Conservation (phyloP, 371 early-diverging fungal species). For the Thermomucor indicae-seudaticae region DNA sequence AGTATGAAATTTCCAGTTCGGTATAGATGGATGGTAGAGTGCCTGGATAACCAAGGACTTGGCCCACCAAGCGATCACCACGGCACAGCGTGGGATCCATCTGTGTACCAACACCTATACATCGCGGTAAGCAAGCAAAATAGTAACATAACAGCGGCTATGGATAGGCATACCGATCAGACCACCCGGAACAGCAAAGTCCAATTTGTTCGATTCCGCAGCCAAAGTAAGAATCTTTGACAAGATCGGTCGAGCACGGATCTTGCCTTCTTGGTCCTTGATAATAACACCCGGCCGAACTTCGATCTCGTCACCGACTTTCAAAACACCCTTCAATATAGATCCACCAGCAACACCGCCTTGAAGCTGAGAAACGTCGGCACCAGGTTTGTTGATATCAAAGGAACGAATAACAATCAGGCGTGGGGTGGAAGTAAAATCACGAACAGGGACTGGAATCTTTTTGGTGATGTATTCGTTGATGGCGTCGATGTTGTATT, state of each 20-base stretch:
- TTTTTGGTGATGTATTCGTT: conserved; percentile 99
- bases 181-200: conserved; percentile 99
- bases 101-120: conserved; percentile 96
- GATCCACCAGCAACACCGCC: conserved; percentile 99
- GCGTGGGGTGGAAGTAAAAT: conserved; percentile 89
- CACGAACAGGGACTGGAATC: conserved; percentile 97
- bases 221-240: conserved; percentile 91
- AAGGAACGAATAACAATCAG: conserved; percentile 99
- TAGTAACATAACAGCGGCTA: no score
- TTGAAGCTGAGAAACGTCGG: conserved; percentile 90
- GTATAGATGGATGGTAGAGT: conserved; percentile 95
- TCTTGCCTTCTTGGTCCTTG: conserved; percentile 88
- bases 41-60: conserved; percentile 97
- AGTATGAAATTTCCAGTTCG: conserved; percentile 96
- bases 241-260: conserved; percentile 91
- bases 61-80: conserved; percentile 99
- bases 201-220: conserved; percentile 92
- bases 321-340: conserved; percentile 95
- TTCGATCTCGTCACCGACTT: conserved; percentile 98
- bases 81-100: conserved; percentile 99
- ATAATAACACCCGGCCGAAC: conserved; percentile 98
- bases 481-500: conserved; percentile 99
- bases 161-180: conserved; percentile 96
- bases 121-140: no score
- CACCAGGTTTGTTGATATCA: conserved; percentile 99